Evolutionary conservation across 805 yeast species (phyloP), one percentile per base, ranked within the genome.

Genomic region (Starmera caribaea): DNA sequence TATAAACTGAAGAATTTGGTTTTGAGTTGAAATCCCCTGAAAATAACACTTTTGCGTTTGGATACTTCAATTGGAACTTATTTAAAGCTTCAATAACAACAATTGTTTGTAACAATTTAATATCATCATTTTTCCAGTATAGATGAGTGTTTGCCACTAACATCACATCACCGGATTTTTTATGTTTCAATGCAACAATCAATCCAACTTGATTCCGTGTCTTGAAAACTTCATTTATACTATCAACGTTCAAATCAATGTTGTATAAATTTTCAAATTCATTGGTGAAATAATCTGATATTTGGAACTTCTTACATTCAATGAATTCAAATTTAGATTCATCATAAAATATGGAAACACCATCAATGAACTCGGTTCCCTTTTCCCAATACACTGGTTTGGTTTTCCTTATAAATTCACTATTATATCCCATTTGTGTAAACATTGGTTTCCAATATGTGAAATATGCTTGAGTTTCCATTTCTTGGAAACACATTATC

Each of bases 401-500:
- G 5, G 70, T 66, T 51, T 78, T 78, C 34, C 66, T 61, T 16
- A 69, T 64, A 47, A 67, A 76, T 10, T 62, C 48, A 3, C 78
- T 68, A 2, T 64, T 67, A 50, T 66, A 77, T n/a, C 69, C 65
- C 34, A 51, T 41, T 21, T 54, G 44, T 0, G 50, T 46, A 42
- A 62, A 54, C 41, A 50, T 41, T 5, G 58, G 52, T 21, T 52
- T 46, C 78, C 77, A 72, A 32, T 57, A 59, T 7, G 51, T 45
- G 10, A 58, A 36, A 44, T 66, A 73, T n/a, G 66, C 64, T 15
- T 53, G 53, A 16, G 57, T 49, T 16, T 74, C 76, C 63, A 73
- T 55, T 55, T 73, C 79, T 45, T 73, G 79, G 42, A 73, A 61
- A 50, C 83, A 78, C 78, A 78, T 72, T 8, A 78, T 68, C 48